Percentiles rank a stretch among this genome's conserved stretches.
Evolutionary conservation across 2,329 filamentous ascomycete species (phyloP).

Genomic region (Clarireedia sp.): DNA sequence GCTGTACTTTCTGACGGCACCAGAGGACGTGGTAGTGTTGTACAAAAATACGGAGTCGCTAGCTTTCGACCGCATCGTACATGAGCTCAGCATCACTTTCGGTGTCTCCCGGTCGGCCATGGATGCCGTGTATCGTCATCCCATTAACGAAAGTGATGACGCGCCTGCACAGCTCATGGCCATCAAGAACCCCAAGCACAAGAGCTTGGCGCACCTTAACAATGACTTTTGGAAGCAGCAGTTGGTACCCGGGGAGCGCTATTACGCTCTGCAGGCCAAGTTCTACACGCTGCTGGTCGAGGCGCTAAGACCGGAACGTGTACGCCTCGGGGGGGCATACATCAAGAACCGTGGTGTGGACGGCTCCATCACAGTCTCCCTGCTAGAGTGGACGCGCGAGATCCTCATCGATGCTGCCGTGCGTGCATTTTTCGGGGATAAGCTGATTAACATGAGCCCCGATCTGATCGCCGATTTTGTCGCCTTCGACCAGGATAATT

Average conservation of each 20-base stretch:
- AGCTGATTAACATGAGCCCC: background rate
- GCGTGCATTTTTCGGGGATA: conserved; percentile 3
- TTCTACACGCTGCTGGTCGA: background rate
- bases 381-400: background rate
- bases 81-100: background rate
- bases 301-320: background rate
- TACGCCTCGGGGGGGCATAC: background rate
- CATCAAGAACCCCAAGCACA: background rate
- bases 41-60: conserved; percentile 2
- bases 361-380: background rate
- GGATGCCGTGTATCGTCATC: background rate
- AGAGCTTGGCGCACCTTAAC: background rate
- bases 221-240: background rate
- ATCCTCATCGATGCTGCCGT: background rate
- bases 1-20: conserved; percentile 4
- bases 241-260: background rate
- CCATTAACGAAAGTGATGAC: background rate
- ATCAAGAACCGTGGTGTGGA: background rate
- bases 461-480: background rate
- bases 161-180: background rate
- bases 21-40: background rate
- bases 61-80: conserved; percentile 4
- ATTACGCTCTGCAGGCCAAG: background rate
- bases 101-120: background rate
- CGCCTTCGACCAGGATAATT: conserved; percentile 1